Base-by-base conservation (phyloP, 257 asterid species). In the Ocimum tenuiflorum region DNA sequence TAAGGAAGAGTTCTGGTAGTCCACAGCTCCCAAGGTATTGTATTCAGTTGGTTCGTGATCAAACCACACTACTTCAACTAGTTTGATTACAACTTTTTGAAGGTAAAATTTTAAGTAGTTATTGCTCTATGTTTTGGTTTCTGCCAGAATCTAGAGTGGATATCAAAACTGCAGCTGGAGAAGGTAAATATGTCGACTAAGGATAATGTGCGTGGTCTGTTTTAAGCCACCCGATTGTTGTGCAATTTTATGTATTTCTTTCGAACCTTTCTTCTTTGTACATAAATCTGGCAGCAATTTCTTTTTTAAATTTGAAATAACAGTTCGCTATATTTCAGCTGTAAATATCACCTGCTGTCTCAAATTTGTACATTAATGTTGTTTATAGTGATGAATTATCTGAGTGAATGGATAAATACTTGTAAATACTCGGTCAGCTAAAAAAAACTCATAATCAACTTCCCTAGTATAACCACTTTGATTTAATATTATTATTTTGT, bases 1-100 rank as follows among this genome's bases (percentile, higher is more conserved):
- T 88, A 63, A 77, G 85, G 72, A 83, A 76, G 78, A 76, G 75
- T 42, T 72, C 82, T 20, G 53, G 60, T 66, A 49, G 27, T 50
- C 51, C 46, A 15, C 72, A 73, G 58, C 69, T 31, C 35, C 70
- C 59, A 7, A 57, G 84, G 81, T 76, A 68, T 9, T 46, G 3
- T 24, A 11, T 23, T 56, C 50, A 29, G 0, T 57, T 43, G 61
- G 14, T 67, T 61, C 52, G 52, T 42, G 36, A 60, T 27, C 72
- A 19, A 15, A 14, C 55, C 56, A 46, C 58, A 33, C 36, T 22
- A 27, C 27, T 29, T 51, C 3, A 7, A 29, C 22, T 46, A 15
- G 4, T 19, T 53, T 43, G 38, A 51, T 43, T 43, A 29, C 45
- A 36, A 54, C 5, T 9, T 33, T 50, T 23, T 63, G 29, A 42